These are phyloP conservation scores for Diplodia sapinea DNA, from an alignment of 2,329 filamentous ascomycete species.

Conservation along the genomic window DNA sequence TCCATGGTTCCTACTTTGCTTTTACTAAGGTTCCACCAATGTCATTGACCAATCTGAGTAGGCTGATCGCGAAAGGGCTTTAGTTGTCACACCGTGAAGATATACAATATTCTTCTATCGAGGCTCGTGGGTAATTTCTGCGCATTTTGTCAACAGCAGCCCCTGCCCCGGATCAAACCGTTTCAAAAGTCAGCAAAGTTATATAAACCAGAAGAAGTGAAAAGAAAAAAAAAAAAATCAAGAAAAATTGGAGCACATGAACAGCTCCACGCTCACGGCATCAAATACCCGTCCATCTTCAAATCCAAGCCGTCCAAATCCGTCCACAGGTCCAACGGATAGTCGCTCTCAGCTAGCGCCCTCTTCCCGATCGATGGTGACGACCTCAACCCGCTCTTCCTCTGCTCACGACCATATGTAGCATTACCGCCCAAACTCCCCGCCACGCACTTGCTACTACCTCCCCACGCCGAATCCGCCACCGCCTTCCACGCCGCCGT, in stretches of 20 bases:
- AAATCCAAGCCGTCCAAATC: conserved; percentile 33
- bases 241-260: background rate
- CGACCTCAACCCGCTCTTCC: conserved; percentile 38
- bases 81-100: too few relatives aligned
- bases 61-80: too few relatives aligned
- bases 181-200: too few relatives aligned
- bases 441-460: conserved; percentile 43
- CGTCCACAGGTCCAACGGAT: conserved; percentile 46
- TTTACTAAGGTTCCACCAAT: background rate
- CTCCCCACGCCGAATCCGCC: conserved; percentile 45
- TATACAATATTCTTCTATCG: too few relatives aligned
- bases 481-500: conserved; percentile 60
- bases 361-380: conserved; percentile 40
- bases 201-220: background rate
- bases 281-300: conserved; percentile 21
- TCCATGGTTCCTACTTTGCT: background rate
- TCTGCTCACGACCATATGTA: conserved; percentile 34
- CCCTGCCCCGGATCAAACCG: too few relatives aligned
- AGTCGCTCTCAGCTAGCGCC: conserved; percentile 39
- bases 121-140: too few relatives aligned
- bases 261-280: background rate
- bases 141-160: too few relatives aligned
- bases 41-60: background rate
- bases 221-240: background rate
- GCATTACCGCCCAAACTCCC: conserved; percentile 37